phyloP scores from a whole-genome alignment of 2,329 filamentous ascomycete genomes.

The Botryosphaeria dothidea region DNA sequence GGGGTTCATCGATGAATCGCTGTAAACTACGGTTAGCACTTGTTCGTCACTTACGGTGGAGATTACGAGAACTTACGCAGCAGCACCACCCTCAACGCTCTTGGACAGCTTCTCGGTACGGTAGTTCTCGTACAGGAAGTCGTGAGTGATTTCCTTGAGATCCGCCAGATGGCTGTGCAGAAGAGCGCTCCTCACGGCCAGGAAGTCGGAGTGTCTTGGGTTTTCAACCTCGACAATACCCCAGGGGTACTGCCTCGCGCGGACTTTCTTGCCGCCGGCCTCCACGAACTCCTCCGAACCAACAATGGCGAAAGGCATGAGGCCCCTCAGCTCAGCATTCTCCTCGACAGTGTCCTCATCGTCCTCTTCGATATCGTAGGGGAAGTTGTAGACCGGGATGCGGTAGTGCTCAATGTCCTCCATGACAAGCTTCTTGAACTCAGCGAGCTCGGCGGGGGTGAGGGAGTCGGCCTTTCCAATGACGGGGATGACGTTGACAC shows the following conservation, averaged over 20 bases:
- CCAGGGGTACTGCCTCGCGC: constrained; percentile 98
- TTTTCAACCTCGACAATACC: constrained; percentile 99
- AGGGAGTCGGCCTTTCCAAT: constrained; percentile 98
- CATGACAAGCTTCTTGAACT: constrained; percentile 99
- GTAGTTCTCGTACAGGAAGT: constrained; percentile 99
- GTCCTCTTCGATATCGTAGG: constrained; percentile 99
- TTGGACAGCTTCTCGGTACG: constrained; percentile 99
- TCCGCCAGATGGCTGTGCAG: constrained; percentile 98
- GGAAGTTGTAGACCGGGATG: constrained; percentile 99
- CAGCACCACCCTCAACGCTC: constrained; percentile 89
- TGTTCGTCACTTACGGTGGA: background rate
- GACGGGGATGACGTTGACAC: constrained; percentile 98
- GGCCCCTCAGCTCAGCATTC: constrained; percentile 92
- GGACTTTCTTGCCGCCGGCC: constrained; percentile 87
- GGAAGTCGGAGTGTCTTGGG: constrained; percentile 96
- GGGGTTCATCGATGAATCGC: constrained; percentile 91
- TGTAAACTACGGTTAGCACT: constrained; percentile 40
- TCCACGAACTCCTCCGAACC: constrained; percentile 95
- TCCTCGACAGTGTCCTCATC: constrained; percentile 99
- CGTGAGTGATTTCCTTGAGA: constrained; percentile 98
- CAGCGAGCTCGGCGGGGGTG: constrained; percentile 91
- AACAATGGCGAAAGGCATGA: constrained; percentile 99
- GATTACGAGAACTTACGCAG: constrained; percentile 68
- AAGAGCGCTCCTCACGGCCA: constrained; percentile 93
- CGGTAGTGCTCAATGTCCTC: constrained; percentile 99